Base-by-base conservation (phyloP, 2,329 filamentous ascomycete genomes). In the Sporothrix protearum region DNA sequence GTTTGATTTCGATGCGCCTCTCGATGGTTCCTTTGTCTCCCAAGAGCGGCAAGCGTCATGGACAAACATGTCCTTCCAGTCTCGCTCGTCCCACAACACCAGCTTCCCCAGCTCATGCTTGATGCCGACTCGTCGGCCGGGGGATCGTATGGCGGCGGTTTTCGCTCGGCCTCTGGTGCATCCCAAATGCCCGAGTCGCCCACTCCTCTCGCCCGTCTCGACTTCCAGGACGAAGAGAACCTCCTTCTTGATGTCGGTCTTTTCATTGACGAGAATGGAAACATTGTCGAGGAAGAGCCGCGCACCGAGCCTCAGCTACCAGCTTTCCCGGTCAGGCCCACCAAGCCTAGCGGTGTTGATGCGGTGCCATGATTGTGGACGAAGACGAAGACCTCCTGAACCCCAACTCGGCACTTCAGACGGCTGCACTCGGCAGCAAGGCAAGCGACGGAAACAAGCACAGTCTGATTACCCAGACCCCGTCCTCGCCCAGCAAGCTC, bases 1-100 rank as follows among this genome's bases (percentile, higher is more conserved):
- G 0, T 83, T 91, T 71, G 84, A 89, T 47, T 76, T 85, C 42
- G 80, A 80, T 49, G 77, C 78, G 14, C 73, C 74, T 14, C 74
- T 81, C 7, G 77, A 77, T 12, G 83, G 79, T 4, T 72, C 72
- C 1, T 66, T 73, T 7, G 19, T 75, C 19, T 75, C 74, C 2
- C 72, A 73, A 64, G 61, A 67, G 19, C 72, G 71, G 1, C 74
- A 73, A 53, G 64, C 68, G 0, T 75, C 74, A 28, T 75, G 74
- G 74, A 74, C 73, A 9, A 74, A 59, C 47, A 61, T 75, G 71
- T 75, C 74, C 3, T 30, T 71, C 1, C 8, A 47, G 49, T 75
- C 74, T 5, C 73, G 69, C 12, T 68, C 70, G 14, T 73, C 75
- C 77, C 64, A 80, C 79, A 53, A 80, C 79, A 53, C 84, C 83